Base-by-base conservation (phyloP, 345 rosid species). In the Eucalyptus leucophloia region DNA sequence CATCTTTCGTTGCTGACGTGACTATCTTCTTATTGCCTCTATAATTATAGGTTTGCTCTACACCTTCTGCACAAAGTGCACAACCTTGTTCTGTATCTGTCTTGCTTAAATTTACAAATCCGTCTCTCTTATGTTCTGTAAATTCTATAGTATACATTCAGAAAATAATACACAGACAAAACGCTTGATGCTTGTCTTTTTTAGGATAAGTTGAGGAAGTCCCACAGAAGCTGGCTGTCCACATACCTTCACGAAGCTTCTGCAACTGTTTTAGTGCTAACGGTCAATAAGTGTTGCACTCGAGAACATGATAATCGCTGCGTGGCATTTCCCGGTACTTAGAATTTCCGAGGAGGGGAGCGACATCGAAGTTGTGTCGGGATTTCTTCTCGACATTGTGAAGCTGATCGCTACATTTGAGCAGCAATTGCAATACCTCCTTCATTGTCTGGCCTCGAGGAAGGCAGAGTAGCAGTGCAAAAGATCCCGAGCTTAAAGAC, bases 371-470 rank as follows among this genome's bases (percentile, higher is more conserved):
- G 13, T 90, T 90, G 16, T 60, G 86, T 81, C 6, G 88, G 21
- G 30, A 47, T 37, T n/a, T 88, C 89, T 89, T 93, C 60, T 83
- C 49, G 69, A 50, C 50, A 44, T 28, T 72, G 40, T 32, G 32
- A 24, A 30, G 42, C 10, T 51, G 58, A 28, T 34, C 82, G n/a
- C 72, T 44, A 49, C 89, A 89, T 32, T 58, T 60, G 21, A 86
- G 92, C 80, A 96, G 88, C 53, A 94, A 86, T 86, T 93, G 91
- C 91, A 93, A 45, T 23, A 94, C 95, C 12, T 88, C 92, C 92
- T 92, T 95, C 97, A 96, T 95, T 77, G 90, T 90, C n/a, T 54
- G 98, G 98, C 90, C 97, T 92, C 32, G 87, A 12, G 6, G 93
- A 90, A 23, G 96, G 95, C 58, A n/a, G 19, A 40, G 49, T 53